Evolutionary conservation across 441 rosid genomes (phyloP).

Genomic region (Syzygium malaccense): DNA sequence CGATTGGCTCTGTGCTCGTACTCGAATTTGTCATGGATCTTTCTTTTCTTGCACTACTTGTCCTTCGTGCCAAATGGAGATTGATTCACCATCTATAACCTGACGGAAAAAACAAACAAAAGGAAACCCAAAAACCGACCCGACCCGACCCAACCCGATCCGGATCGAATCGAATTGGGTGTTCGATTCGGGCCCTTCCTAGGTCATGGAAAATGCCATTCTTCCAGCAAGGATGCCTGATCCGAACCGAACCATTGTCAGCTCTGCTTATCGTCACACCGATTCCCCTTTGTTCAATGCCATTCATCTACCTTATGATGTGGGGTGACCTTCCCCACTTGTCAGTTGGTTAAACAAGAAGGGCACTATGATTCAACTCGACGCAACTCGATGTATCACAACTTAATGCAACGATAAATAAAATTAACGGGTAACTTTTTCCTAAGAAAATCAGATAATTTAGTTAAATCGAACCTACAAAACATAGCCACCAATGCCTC

Average conservation of each 20-base stretch:
- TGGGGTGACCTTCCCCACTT: fast-evolving
- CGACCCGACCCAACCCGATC: background rate
- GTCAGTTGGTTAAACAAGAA: background rate
- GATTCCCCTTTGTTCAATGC: background rate
- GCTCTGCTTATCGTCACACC: fast-evolving
- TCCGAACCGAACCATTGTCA: background rate
- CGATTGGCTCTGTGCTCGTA: too few relatives aligned
- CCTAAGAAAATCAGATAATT: background rate
- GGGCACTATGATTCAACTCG: background rate
- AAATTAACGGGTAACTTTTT: background rate
- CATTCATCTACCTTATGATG: background rate
- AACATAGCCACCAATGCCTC: background rate
- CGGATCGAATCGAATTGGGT: background rate
- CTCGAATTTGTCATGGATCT: too few relatives aligned
- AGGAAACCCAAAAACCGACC: background rate
- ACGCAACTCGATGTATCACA: fast-evolving
- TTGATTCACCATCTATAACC: background rate
- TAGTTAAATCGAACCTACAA: background rate
- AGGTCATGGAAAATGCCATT: background rate
- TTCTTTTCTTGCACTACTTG: too few relatives aligned
- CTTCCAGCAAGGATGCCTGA: too few relatives aligned
- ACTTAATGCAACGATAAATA: too few relatives aligned
- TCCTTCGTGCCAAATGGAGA: background rate
- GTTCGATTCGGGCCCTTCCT: background rate
- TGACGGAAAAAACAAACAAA: background rate